Evolutionary conservation across 2,329 filamentous ascomycete species (phyloP).

Genomic region (Monosporascus sp.): DNA sequence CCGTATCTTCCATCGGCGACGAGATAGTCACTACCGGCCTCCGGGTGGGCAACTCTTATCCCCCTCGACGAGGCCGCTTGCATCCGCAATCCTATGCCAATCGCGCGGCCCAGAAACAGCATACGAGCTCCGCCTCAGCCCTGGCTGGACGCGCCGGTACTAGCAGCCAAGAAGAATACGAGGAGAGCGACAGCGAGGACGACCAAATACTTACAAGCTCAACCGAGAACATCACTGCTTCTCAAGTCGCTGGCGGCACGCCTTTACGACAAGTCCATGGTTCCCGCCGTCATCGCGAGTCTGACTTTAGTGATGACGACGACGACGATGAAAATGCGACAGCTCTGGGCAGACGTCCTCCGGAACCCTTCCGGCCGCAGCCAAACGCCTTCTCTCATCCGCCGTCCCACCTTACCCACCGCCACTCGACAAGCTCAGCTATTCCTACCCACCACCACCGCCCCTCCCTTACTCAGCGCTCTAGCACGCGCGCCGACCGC

Average conservation of each 20-base stretch:
- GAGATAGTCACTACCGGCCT: constrained; percentile 90
- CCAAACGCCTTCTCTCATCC: constrained; percentile 91
- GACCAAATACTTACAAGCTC: constrained; percentile 62
- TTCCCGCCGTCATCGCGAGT: constrained; percentile 28
- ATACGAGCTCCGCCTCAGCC: constrained; percentile 26
- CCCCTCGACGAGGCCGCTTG: constrained; percentile 52
- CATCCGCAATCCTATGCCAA: constrained; percentile 26
- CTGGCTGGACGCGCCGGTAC: constrained; percentile 38
- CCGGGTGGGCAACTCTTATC: constrained; percentile 62
- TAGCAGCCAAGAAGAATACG: constrained; percentile 91
- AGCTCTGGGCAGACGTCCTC: constrained; percentile 58
- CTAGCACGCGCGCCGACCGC: constrained; percentile 42
- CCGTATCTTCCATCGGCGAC: constrained; percentile 76
- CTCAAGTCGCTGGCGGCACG: constrained; percentile 26
- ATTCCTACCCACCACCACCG: constrained; percentile 46
- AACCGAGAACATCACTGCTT: constrained; percentile 42
- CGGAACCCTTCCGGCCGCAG: constrained; percentile 72
- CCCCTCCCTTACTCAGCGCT: constrained; percentile 43
- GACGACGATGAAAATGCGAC: constrained; percentile 77
- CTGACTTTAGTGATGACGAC: constrained; percentile 42
- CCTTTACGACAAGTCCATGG: constrained; percentile 31
- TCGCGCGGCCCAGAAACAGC: constrained; percentile 25
- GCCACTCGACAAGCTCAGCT: constrained; percentile 45
- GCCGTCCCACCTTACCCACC: constrained; percentile 46
- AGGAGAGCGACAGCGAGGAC: constrained; percentile 87